Evolutionary conservation across 2,329 filamentous ascomycete species (phyloP).

Genomic region (Periconia sp.): DNA sequence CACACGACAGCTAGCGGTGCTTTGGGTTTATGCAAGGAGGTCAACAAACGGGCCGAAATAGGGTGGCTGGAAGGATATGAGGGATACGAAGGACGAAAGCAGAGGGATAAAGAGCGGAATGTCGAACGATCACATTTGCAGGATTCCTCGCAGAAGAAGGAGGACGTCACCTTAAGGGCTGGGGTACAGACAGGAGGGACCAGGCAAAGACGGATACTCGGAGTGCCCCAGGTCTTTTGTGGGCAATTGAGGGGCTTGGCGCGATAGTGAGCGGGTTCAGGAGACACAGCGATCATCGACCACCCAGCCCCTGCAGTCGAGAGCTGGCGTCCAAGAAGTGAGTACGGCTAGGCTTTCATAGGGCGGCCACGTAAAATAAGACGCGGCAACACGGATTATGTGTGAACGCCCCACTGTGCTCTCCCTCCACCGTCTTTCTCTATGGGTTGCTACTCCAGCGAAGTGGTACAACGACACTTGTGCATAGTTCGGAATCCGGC

Average conservation of each 20-base stretch:
- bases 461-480: too few species aligned
- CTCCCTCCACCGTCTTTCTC: too few species aligned
- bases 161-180: constrained; percentile 26
- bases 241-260: constrained; percentile 30
- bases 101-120: constrained; percentile 23
- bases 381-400: too few species aligned
- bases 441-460: too few species aligned
- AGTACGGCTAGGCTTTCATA: constrained; percentile 27
- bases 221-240: constrained; percentile 9
- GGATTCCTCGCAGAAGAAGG: constrained; percentile 22
- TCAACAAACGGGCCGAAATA: constrained; percentile 12
- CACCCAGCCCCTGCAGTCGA: constrained; percentile 17
- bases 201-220: constrained; percentile 43
- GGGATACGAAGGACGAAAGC: constrained; percentile 16
- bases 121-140: constrained; percentile 33
- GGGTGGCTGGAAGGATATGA: constrained; percentile 11
- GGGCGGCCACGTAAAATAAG: constrained; percentile 37
- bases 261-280: constrained; percentile 16
- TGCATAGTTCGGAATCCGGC: too few species aligned
- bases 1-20: constrained; percentile 30
- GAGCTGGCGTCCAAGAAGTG: constrained; percentile 27
- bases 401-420: too few species aligned
- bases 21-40: constrained; percentile 34
- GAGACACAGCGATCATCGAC: constrained; percentile 24
- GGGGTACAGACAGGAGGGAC: constrained; percentile 36